A percentile compares a stretch with the other conserved stretches of the same genome.
These are phyloP conservation scores for Fusarium sulawesiense DNA, from an alignment of 2,329 filamentous ascomycete species.

Conservation along the genomic window DNA sequence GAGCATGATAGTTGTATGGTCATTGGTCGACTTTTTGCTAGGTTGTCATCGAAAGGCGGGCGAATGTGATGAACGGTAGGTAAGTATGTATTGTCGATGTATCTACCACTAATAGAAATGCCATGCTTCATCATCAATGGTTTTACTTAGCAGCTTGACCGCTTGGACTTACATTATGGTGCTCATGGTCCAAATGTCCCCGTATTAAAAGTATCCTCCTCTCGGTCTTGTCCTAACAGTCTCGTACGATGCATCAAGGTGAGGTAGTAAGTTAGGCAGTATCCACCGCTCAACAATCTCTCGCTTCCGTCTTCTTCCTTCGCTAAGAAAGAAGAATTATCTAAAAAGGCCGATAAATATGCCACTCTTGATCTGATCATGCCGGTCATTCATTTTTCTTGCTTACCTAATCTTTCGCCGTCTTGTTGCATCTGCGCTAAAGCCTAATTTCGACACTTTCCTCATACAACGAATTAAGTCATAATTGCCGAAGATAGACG, in stretches of 20 bases:
- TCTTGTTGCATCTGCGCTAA: background rate
- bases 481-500: slow-evolving; percentile 3
- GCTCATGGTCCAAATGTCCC: background rate
- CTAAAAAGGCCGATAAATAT: slow-evolving; percentile 3
- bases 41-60: slow-evolving; percentile 2
- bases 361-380: background rate
- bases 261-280: background rate
- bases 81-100: background rate
- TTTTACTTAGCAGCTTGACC: background rate
- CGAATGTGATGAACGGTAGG: background rate
- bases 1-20: background rate
- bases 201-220: slow-evolving; percentile 6
- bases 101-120: background rate
- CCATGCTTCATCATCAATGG: background rate
- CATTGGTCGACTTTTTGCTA: slow-evolving; percentile 11
- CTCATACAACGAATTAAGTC: slow-evolving; percentile 2
- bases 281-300: slow-evolving; percentile 25
- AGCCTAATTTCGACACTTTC: background rate
- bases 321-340: background rate
- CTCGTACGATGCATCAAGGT: slow-evolving; percentile 35
- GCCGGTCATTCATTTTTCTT: background rate
- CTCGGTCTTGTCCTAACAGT: slow-evolving; percentile 17
- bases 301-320: slow-evolving; percentile 17
- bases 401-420: background rate
- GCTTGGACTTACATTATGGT: background rate